Evolutionary conservation across 2,329 filamentous ascomycete species (phyloP), one percentile per base, ranked within the genome.

Genomic region (Talaromyces albobiverticillius): DNA sequence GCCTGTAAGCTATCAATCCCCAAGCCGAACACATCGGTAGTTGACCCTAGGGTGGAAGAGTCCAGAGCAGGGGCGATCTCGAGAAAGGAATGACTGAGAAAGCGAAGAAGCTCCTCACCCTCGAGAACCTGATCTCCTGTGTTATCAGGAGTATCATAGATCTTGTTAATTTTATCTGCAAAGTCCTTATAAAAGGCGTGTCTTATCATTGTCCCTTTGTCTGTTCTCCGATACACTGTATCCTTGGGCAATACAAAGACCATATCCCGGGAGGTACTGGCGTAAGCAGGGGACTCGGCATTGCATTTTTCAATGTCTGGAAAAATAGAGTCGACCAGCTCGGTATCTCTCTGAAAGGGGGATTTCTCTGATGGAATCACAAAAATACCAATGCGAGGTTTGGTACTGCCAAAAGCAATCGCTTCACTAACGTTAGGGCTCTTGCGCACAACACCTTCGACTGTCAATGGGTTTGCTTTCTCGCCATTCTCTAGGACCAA

Each of bases 1-100:
- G 81, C 79, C 57, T 83, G 79, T 20, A 86, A 65, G 43, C 78
- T 82, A 63, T 86, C 84, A 1, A 85, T 70, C 0, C 83, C 83
- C 0, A 76, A 67, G 0, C 73, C 68, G 61, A 86, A 86, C 61
- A 87, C 81, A 62, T 87, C 83, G 1, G 77, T 74, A 14, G 78
- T 75, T 45, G 70, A 60, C 9, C 64, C 40, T 10, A 62, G 16
- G 14, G 46, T 9, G 8, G 61, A 51, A 1, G 67, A 62, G 74
- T 60, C 9, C 69, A 63, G 22, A 61, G 56, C 2, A 61, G 63
- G 18, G 78, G 57, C 38, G 73, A 77, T 0, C 53, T 31, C 46
- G 66, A 66, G 2, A 77, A 43, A 3, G 71, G 71, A 0, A 46
- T 26, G 3, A 64, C 59, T 29, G 59, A 59, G 9, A 66, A n/a